A percentile compares a stretch with the other conserved stretches of the same genome.
Evolutionary conservation across 345 rosid genomes (phyloP).

Genomic region (Ailanthus altissimus): DNA sequence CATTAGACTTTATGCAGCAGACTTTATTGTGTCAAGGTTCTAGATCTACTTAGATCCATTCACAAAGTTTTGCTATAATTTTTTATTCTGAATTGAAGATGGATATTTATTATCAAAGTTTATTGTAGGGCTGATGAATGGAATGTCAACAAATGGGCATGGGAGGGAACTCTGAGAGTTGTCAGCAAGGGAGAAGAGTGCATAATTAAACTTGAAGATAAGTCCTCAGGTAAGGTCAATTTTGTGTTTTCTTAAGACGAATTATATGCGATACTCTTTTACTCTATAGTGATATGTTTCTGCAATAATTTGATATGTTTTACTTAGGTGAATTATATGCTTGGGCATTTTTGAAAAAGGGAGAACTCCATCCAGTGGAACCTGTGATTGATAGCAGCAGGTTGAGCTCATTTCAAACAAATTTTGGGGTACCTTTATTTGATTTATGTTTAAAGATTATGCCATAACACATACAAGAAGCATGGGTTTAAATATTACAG

Average conservation of each 20-base stretch:
- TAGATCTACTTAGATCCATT: conserved; percentile 2
- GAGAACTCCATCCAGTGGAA: conserved; percentile 97
- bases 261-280: conserved; percentile 8
- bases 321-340: conserved; percentile 82
- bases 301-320: conserved; percentile 12
- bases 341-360: conserved; percentile 87
- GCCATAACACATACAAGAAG: neutral
- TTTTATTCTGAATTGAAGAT: conserved; percentile 3
- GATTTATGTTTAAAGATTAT: neutral
- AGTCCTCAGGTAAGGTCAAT: conserved; percentile 53
- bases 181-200: conserved; percentile 95
- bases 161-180: conserved; percentile 92
- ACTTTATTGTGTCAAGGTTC: neutral
- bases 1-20: conserved; percentile 1
- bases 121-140: conserved; percentile 95
- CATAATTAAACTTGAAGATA: conserved; percentile 94
- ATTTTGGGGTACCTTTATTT: conserved; percentile 3
- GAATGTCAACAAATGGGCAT: conserved; percentile 98
- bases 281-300: conserved; percentile 9
- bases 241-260: conserved; percentile 22
- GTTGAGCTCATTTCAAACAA: conserved; percentile 41
- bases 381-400: conserved; percentile 99
- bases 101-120: conserved; percentile 20
- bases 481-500: conserved; percentile 18
- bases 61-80: neutral